Percentiles rank a stretch among this genome's conserved stretches.
Conservation (phyloP, 345 rosid species). For the Cardamine occulta region DNA sequence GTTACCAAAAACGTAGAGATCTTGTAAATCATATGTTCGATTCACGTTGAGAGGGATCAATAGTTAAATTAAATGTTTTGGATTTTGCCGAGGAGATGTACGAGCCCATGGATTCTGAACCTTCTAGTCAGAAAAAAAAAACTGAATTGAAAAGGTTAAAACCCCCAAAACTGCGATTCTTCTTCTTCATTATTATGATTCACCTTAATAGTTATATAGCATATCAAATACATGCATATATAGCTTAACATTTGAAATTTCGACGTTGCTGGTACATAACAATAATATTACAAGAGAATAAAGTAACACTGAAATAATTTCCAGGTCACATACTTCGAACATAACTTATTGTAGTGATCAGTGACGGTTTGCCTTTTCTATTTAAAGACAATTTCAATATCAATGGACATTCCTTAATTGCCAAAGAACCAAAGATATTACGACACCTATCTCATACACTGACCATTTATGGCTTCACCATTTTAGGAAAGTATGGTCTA, state of each 20-base stretch:
- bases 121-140: too few species aligned
- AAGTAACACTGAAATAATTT: background rate
- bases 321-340: background rate
- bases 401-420: conserved; percentile 40
- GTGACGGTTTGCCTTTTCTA: conserved; percentile 32
- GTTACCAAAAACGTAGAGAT: too few species aligned
- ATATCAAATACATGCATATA: background rate
- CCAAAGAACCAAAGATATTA: conserved; percentile 39
- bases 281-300: background rate
- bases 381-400: conserved; percentile 30
- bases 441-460: conserved; percentile 41
- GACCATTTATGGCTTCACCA: conserved; percentile 36
- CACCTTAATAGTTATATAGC: background rate
- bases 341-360: conserved; percentile 6
- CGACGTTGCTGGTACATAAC: background rate
- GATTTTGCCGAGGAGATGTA: too few species aligned
- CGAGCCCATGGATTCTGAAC: too few species aligned
- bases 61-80: too few species aligned
- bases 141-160: background rate
- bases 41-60: too few species aligned
- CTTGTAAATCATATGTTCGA: too few species aligned
- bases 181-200: background rate
- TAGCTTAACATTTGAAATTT: background rate
- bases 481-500: conserved; percentile 39
- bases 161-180: background rate